A percentile compares a stretch with the other conserved stretches of the same genome.
phyloP scores from a whole-genome alignment of 2,329 filamentous ascomycete species.

The Scytalidium lignicola region DNA sequence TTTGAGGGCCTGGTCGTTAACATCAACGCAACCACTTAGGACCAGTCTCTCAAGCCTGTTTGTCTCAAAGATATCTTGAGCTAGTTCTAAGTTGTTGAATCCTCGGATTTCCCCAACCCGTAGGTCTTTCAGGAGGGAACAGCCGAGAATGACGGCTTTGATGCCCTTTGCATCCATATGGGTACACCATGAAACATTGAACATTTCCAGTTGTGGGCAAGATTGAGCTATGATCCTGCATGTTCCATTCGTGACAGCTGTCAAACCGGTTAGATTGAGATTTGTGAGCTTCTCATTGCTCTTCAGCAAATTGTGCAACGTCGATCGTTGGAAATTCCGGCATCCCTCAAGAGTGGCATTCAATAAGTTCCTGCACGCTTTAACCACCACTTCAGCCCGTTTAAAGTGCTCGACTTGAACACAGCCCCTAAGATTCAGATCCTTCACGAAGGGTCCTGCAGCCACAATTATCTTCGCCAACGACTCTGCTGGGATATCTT shows the following conservation, averaged over 20 bases:
- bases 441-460: slow-evolving; percentile 83
- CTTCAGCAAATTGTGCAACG: slow-evolving; percentile 69
- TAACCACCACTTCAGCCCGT: slow-evolving; percentile 70
- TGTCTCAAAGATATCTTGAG: slow-evolving; percentile 67
- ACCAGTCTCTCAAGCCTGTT: slow-evolving; percentile 82
- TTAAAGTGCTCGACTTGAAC: slow-evolving; percentile 83
- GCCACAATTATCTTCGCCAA: slow-evolving; percentile 78
- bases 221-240: slow-evolving; percentile 81
- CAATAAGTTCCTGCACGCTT: slow-evolving; percentile 79
- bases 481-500: slow-evolving; percentile 76
- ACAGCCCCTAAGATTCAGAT: slow-evolving; percentile 87
- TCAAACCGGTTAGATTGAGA: slow-evolving; percentile 79
- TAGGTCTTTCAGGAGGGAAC: slow-evolving; percentile 70
- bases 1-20: slow-evolving; percentile 69
- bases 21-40: slow-evolving; percentile 71
- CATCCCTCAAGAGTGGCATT: slow-evolving; percentile 88
- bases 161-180: slow-evolving; percentile 77
- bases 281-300: slow-evolving; percentile 75
- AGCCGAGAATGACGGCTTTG: slow-evolving; percentile 65
- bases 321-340: slow-evolving; percentile 71
- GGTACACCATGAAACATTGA: slow-evolving; percentile 92
- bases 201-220: slow-evolving; percentile 73
- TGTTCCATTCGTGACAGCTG: slow-evolving; percentile 73
- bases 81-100: slow-evolving; percentile 69
- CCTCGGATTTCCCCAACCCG: slow-evolving; percentile 77